Percentiles rank a stretch among this genome's conserved stretches.
phyloP scores from a whole-genome alignment of 305 asterid species.

The Fraxinus floribunda region DNA sequence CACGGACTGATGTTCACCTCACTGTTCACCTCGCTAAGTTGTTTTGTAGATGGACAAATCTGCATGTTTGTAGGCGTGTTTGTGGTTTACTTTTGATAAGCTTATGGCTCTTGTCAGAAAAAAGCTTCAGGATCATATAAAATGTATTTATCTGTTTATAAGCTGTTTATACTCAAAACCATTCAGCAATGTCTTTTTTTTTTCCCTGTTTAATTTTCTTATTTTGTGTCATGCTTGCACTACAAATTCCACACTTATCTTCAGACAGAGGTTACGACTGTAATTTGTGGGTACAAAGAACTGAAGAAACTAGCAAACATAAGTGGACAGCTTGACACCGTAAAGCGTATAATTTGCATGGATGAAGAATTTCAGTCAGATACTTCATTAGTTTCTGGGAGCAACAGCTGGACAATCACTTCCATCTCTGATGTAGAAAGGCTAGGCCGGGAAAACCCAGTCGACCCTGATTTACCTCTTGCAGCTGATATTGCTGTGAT shows the following conservation, averaged over 20 bases:
- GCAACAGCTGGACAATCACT: conserved; percentile 58
- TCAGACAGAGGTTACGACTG: conserved; percentile 98
- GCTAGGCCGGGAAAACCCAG: conserved; percentile 72
- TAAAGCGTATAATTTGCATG: conserved; percentile 81
- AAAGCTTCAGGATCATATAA: neutral
- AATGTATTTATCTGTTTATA: neutral
- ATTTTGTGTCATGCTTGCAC: conserved; percentile 20
- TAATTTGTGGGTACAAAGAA: conserved; percentile 87
- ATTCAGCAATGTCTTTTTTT: neutral
- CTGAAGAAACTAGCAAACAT: conserved; percentile 77
- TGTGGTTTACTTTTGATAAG: neutral
- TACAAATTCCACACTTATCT: conserved; percentile 32
- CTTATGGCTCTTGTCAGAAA: neutral
- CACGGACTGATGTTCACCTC: neutral
- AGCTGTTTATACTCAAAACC: conserved; percentile 11
- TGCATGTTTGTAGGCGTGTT: neutral
- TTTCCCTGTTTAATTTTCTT: neutral
- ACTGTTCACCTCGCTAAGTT: neutral
- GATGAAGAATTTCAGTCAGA: conserved; percentile 70
- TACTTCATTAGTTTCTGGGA: conserved; percentile 44
- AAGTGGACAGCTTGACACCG: conserved; percentile 90
- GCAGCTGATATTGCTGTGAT: conserved; percentile 90
- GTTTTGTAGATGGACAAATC: neutral
- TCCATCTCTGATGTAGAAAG: conserved; percentile 72
- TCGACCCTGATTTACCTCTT: conserved; percentile 80